A percentile compares a stretch with the other conserved stretches of the same genome.
Conservation (phyloP, 2,329 filamentous ascomycete genomes). For the Penicillium crustosum region DNA sequence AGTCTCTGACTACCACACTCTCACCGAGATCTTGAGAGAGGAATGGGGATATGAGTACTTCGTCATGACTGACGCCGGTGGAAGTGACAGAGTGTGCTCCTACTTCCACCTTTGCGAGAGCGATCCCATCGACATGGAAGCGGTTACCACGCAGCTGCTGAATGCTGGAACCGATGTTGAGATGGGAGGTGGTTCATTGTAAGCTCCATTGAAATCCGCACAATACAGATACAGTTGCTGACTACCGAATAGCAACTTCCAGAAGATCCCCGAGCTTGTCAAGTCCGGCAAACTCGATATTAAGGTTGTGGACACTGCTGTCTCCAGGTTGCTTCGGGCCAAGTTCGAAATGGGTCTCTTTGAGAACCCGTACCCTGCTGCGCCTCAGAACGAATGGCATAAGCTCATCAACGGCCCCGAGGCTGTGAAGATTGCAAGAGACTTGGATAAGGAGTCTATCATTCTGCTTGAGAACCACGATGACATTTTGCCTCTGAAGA, state of each 20-base stretch:
- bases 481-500: constrained; percentile 55
- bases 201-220: constrained; percentile 6
- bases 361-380: constrained; percentile 65
- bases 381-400: constrained; percentile 55
- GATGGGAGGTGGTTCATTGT: constrained; percentile 72
- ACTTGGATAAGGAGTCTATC: constrained; percentile 65
- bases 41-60: constrained; percentile 75
- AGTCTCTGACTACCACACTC: constrained; percentile 63
- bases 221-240: neutral
- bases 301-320: constrained; percentile 63
- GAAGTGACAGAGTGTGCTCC: constrained; percentile 65
- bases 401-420: constrained; percentile 63
- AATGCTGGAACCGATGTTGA: constrained; percentile 70
- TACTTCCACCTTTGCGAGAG: constrained; percentile 64
- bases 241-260: constrained; percentile 53
- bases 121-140: constrained; percentile 62
- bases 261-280: constrained; percentile 65
- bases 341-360: constrained; percentile 72
- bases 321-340: constrained; percentile 62
- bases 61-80: constrained; percentile 66
- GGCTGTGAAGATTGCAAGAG: constrained; percentile 58
- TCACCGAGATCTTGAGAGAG: constrained; percentile 67
- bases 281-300: constrained; percentile 61
- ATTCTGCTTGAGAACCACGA: constrained; percentile 61
- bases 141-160: constrained; percentile 63